phyloP scores from a whole-genome alignment of 176 grass and related monocot species.

The Zea mays region Zm-B73-REFERENCE-NAM-5.0 NC_050096.1:39834001-39834500 shows the following conservation, averaged over 20 bases:
- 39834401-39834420: neutral
- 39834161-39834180: constrained; percentile 53
- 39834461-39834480: neutral
- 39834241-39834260: constrained; percentile 88
- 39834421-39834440: neutral
- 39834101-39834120: constrained; percentile 17
- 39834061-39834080: constrained; percentile 92
- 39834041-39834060: constrained; percentile 73
- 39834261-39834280: constrained; percentile 95
- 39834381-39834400: neutral
- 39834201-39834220: constrained; percentile 91
- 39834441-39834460: neutral
- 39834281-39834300: constrained; percentile 99
- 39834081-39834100: constrained; percentile 47
- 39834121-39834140: neutral
- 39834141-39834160: constrained; percentile 42
- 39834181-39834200: constrained; percentile 86
- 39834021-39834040: constrained; percentile 80
- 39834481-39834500: constrained; percentile 15
- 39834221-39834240: constrained; percentile 69
- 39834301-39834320: constrained; percentile 45
- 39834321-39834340: constrained; percentile 27
- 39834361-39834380: constrained; percentile 8
- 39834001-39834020: constrained; percentile 91
- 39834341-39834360: neutral